phyloP scores from a whole-genome alignment of 345 rosid genomes.

The Euphorbia pulcherrima region DNA sequence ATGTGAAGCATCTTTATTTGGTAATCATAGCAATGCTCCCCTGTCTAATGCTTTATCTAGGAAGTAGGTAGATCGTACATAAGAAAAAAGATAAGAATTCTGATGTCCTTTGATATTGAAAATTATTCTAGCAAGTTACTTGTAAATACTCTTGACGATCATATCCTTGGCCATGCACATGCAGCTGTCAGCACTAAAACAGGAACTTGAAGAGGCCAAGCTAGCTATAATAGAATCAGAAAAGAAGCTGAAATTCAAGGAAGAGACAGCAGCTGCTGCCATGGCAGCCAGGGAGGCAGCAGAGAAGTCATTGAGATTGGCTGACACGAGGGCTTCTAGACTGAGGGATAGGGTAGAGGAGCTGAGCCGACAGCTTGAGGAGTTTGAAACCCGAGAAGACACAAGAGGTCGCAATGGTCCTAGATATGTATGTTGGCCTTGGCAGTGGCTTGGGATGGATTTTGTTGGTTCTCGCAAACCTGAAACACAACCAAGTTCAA shows the following conservation, averaged over 20 bases:
- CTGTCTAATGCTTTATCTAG: neutral
- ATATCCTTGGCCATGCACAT: slow-evolving; percentile 17
- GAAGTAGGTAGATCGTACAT: neutral
- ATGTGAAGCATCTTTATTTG: neutral
- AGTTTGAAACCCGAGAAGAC: slow-evolving; percentile 65
- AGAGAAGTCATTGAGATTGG: slow-evolving; percentile 80
- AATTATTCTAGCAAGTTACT: neutral
- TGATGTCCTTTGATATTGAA: neutral
- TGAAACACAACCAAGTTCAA: slow-evolving; percentile 52
- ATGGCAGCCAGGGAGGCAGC: slow-evolving; percentile 99
- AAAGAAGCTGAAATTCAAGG: slow-evolving; percentile 89
- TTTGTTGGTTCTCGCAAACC: slow-evolving; percentile 59
- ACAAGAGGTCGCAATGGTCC: slow-evolving; percentile 42
- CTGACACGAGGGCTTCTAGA: slow-evolving; percentile 80
- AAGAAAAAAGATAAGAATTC: neutral
- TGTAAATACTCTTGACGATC: neutral
- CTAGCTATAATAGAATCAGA: slow-evolving; percentile 66
- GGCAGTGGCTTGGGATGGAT: slow-evolving; percentile 98
- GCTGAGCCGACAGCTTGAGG: slow-evolving; percentile 78
- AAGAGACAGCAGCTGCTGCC: slow-evolving; percentile 93
- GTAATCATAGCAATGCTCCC: neutral
- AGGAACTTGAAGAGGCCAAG: slow-evolving; percentile 88
- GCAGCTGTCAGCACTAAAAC: slow-evolving; percentile 62
- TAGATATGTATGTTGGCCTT: slow-evolving; percentile 92
- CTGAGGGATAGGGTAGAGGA: slow-evolving; percentile 90